Evolutionary conservation across 352 stramenopile species (phyloP).

Genomic region (Pythium pyrilobum): DNA sequence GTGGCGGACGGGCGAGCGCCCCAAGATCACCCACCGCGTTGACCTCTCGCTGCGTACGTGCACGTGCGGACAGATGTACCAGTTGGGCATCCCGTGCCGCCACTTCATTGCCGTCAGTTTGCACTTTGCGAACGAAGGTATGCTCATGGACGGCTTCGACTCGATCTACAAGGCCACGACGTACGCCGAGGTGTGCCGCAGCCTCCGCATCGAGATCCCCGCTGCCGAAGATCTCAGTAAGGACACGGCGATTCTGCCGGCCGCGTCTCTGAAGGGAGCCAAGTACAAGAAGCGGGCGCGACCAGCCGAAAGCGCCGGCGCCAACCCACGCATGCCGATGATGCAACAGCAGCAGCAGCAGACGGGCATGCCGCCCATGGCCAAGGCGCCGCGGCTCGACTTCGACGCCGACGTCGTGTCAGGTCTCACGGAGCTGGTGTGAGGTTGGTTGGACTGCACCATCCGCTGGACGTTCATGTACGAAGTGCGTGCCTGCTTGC

Average conservation of each 20-base stretch:
- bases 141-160: conserved; percentile 58
- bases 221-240: conserved; percentile 64
- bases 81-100: conserved; percentile 70
- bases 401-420: conserved; percentile 59
- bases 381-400: conserved; percentile 51
- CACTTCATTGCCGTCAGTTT: conserved; percentile 68
- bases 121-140: conserved; percentile 51
- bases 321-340: background rate
- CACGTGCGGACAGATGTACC: conserved; percentile 65
- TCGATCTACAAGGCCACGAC: conserved; percentile 62
- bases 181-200: conserved; percentile 56
- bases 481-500: too few relatives aligned
- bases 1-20: conserved; percentile 57
- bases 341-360: background rate
- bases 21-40: conserved; percentile 69
- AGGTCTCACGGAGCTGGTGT: conserved; percentile 54
- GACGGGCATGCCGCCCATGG: conserved; percentile 14
- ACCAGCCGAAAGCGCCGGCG: conserved; percentile 6
- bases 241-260: conserved; percentile 55
- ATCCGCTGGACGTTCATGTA: too few relatives aligned
- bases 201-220: conserved; percentile 73
- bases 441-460: too few relatives aligned
- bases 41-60: conserved; percentile 52
- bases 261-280: conserved; percentile 31
- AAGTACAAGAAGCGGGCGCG: conserved; percentile 65